Conservation (phyloP, 1,139 yeast species). For the Zygosaccharomyces pseudobailii region DNA sequence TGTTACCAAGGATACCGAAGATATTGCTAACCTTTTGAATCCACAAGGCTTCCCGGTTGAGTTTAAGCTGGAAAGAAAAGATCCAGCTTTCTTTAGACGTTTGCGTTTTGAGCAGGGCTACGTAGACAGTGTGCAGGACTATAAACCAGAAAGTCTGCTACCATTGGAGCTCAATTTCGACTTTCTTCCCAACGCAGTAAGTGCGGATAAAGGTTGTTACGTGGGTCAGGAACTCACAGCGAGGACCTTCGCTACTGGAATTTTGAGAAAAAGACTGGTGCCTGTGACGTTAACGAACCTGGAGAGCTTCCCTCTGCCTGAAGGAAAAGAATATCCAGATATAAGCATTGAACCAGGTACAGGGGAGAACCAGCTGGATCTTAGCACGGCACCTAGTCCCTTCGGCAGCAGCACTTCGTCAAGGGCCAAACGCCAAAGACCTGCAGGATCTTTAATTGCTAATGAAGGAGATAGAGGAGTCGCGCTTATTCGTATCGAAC, state of each 20-base stretch:
- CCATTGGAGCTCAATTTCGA: conserved; percentile 88
- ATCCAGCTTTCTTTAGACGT: conserved; percentile 37
- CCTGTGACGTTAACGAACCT: conserved; percentile 53
- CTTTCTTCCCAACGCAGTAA: conserved; percentile 66
- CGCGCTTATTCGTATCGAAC: conserved; percentile 44
- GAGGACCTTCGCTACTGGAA: conserved; percentile 79
- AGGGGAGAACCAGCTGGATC: conserved; percentile 4
- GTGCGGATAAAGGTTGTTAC: conserved; percentile 88
- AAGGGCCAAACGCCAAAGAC: conserved; percentile 33
- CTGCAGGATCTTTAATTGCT: conserved; percentile 58
- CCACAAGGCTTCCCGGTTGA: conserved; percentile 26
- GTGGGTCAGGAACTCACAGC: conserved; percentile 94
- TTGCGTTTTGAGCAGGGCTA: conserved; percentile 60
- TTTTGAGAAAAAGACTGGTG: conserved; percentile 71
- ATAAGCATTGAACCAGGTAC: conserved; percentile 9
- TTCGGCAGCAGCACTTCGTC: conserved; percentile 20
- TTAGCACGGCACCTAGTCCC: conserved; percentile 4
- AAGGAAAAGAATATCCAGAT: conserved; percentile 16
- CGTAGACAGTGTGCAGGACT: conserved; percentile 53
- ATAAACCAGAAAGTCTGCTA: conserved; percentile 47
- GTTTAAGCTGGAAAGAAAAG: conserved; percentile 19
- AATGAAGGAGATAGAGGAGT: conserved; percentile 61
- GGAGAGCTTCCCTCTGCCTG: conserved; percentile 22
- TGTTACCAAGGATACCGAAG: conserved; percentile 40
- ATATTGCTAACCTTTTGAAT: conserved; percentile 34